Evolutionary conservation across 805 yeast genomes (phyloP).

Genomic region (Schizosaccharomyces osmophilus): DNA sequence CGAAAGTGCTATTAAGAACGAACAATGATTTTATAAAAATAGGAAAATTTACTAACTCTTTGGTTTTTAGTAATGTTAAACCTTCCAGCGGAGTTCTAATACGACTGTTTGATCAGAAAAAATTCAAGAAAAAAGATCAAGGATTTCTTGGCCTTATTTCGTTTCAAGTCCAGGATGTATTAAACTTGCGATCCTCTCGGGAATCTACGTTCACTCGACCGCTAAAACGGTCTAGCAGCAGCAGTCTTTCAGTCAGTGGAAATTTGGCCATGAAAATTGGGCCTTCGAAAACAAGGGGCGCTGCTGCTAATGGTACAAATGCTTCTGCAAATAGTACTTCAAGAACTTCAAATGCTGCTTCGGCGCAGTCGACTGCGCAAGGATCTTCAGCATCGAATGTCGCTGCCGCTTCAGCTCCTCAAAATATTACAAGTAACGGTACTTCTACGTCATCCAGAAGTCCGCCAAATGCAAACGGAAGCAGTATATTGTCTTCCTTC

Average conservation of each 20-base stretch:
- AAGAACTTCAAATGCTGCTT: not conserved
- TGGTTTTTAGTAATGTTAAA: slow-evolving; percentile 25
- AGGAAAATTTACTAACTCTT: not conserved
- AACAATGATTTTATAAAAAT: not conserved
- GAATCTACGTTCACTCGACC: no score
- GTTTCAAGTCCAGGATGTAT: slow-evolving; percentile 26
- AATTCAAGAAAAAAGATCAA: slow-evolving; percentile 82
- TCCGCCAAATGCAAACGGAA: no score
- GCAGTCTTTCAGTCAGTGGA: no score
- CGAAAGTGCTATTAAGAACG: not conserved
- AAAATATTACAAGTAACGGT: slow-evolving; percentile 4
- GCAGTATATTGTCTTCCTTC: slow-evolving; percentile 25
- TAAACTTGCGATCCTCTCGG: not conserved
- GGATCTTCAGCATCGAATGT: not conserved
- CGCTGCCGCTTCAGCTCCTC: slow-evolving; percentile 3
- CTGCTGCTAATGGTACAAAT: not conserved
- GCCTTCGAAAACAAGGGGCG: no score
- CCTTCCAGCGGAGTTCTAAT: slow-evolving; percentile 71
- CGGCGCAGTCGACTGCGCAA: not conserved
- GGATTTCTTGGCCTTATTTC: slow-evolving; percentile 94
- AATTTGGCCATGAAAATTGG: no score
- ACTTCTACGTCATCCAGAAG: not conserved
- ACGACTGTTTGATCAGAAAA: slow-evolving; percentile 28
- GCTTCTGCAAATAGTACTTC: not conserved
- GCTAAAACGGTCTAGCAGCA: no score